Percentiles rank a stretch among this genome's conserved stretches.
These are phyloP conservation scores for Malassezia arunalokei DNA, from an alignment of 1,284 basidiomycete genomes.

Conservation along the genomic window DNA sequence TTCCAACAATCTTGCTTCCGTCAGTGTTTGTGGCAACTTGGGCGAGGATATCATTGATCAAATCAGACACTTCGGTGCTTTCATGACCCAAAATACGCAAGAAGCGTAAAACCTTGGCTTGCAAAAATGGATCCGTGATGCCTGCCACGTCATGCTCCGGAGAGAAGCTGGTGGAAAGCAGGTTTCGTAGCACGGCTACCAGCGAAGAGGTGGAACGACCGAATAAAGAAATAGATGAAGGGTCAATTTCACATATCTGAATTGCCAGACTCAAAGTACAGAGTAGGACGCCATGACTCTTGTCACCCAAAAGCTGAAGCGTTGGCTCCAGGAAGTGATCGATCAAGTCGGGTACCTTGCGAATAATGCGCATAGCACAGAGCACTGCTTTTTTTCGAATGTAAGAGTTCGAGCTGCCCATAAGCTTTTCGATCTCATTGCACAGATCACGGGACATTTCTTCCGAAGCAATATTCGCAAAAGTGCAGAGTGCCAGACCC, in stretches of 20 bases:
- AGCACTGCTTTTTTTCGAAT: slow-evolving; percentile 97
- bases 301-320: slow-evolving; percentile 80
- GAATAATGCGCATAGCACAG: slow-evolving; percentile 88
- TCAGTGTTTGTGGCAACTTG: slow-evolving; percentile 99
- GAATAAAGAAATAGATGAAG: slow-evolving; percentile 66
- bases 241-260: slow-evolving; percentile 79
- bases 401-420: slow-evolving; percentile 95
- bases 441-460: slow-evolving; percentile 45
- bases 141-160: slow-evolving; percentile 99
- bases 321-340: slow-evolving; percentile 84
- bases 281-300: slow-evolving; percentile 91
- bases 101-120: slow-evolving; percentile 91
- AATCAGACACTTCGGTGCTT: slow-evolving; percentile 71
- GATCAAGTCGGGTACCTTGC: slow-evolving; percentile 88
- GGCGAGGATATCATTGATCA: slow-evolving; percentile 96
- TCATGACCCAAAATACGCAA: slow-evolving; percentile 75
- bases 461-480: slow-evolving; percentile 96
- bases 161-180: slow-evolving; percentile 92
- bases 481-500: slow-evolving; percentile 90
- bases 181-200: slow-evolving; percentile 84
- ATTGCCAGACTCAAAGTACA: slow-evolving; percentile 86
- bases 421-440: slow-evolving; percentile 82
- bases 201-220: slow-evolving; percentile 60
- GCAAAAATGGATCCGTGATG: slow-evolving; percentile 95
- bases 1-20: slow-evolving; percentile 93